Evolutionary conservation across 306 rosid genomes (phyloP), one percentile per base, ranked within the genome.

Genomic region (Corylus heterophylla): DNA sequence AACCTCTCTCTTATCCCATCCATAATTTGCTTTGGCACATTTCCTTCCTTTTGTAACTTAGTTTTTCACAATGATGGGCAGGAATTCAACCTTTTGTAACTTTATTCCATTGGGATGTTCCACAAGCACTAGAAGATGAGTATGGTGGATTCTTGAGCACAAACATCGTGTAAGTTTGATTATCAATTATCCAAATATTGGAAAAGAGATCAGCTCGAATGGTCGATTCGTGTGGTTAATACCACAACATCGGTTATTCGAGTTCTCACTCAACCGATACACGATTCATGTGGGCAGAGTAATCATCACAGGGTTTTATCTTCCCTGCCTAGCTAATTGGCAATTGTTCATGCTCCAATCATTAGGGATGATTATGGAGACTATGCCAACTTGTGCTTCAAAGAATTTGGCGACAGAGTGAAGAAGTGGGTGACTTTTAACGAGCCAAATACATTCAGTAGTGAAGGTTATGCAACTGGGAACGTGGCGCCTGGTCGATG

Each of bases 391-490:
- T 69, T 91, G 3, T 91, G 97, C 81, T 91, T 85, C 51, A 80
- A 81, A 81, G 85, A 87, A 68, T 91, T 91, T 73, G 97, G 97
- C 6, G 92, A 91, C 75, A 79, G 90, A 59, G 93, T 91, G 54
- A 91, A 91, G 87, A 79, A 86, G 64, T 91, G 97, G 97, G 79
- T 88, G 56, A 89, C 97, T 2, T 52, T 88, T 39, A 91, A 91
- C 31, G 97, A 91, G 81, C 97, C 97, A n/a, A 29, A 71, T 31
- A 76, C 81, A 1, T 81, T 81, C 62, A 83, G 74, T 52, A 62
- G 76, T 1, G 11, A 0, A 5, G 92, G 91, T 8, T 89, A 89
- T 77, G 78, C 83, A 69, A 56, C 4, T 13, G 93, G 96, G 11
- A 56, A 62, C 22, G 58, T 81, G 6, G 87, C 96, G 3, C 93